These are phyloP conservation scores for Alternaria conjuncta DNA, from an alignment of 2,329 filamentous ascomycete species.

Conservation along the genomic window DNA sequence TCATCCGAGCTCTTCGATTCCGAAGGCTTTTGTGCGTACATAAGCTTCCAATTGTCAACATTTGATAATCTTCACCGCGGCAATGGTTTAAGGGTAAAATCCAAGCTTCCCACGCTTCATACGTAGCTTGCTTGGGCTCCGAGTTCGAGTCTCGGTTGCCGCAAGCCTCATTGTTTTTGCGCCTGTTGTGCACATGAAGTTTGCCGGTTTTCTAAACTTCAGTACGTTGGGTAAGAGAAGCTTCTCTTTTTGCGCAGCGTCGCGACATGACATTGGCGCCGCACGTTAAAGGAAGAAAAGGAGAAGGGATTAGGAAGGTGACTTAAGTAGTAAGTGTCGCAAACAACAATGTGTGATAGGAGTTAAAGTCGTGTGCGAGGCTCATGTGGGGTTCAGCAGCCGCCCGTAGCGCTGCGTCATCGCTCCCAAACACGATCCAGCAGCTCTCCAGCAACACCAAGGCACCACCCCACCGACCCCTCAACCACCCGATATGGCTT, in stretches of 20 bases:
- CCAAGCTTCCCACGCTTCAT: slow-evolving; percentile 34
- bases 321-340: not conserved
- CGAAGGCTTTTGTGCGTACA: too few species aligned
- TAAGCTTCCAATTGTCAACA: too few species aligned
- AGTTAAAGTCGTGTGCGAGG: not conserved
- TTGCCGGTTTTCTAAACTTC: not conserved
- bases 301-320: not conserved
- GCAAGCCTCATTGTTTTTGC: slow-evolving; percentile 13
- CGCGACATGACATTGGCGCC: not conserved
- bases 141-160: slow-evolving; percentile 36
- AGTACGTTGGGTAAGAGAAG: fast-evolving
- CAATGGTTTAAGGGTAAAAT: slow-evolving; percentile 43
- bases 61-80: slow-evolving; percentile 14
- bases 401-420: slow-evolving; percentile 29
- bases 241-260: not conserved
- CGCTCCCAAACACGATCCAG: slow-evolving; percentile 6
- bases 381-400: slow-evolving; percentile 14
- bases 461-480: not conserved
- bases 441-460: slow-evolving; percentile 2
- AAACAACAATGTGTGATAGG: not conserved
- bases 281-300: not conserved
- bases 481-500: slow-evolving; percentile 26
- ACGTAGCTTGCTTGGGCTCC: slow-evolving; percentile 28
- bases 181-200: not conserved
- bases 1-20: too few species aligned